Conservation (phyloP, 1,284 basidiomycete genomes). For the Filobasidium uniguttulatum region DNA sequence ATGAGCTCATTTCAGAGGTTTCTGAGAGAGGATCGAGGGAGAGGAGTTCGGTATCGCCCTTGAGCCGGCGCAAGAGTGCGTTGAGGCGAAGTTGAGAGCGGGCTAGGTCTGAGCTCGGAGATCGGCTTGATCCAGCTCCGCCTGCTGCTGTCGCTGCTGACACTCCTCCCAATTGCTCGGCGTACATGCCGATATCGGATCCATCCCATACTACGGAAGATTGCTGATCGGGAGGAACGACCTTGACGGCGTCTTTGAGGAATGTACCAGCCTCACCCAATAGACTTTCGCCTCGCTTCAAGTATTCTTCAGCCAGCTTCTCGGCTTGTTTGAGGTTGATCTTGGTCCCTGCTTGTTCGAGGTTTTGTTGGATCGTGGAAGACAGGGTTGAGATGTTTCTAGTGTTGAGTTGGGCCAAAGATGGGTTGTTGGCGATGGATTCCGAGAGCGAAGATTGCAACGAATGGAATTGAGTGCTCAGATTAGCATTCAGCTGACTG, state of each 20-base stretch:
- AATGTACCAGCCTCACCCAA: slow-evolving; percentile 54
- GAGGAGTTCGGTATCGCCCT: slow-evolving; percentile 60
- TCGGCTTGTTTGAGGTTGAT: slow-evolving; percentile 53
- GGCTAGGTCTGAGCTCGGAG: too few species aligned
- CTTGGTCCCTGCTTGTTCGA: slow-evolving; percentile 19
- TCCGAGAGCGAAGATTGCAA: slow-evolving; percentile 56
- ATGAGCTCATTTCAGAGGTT: too few species aligned
- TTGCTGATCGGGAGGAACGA: slow-evolving; percentile 61
- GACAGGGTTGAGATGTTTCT: slow-evolving; percentile 45
- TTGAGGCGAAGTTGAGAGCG: slow-evolving; percentile 45
- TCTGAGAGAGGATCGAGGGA: slow-evolving; percentile 52
- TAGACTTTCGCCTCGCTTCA: slow-evolving; percentile 59
- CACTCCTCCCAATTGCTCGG: not conserved
- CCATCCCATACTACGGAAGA: slow-evolving; percentile 53
- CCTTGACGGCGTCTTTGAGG: slow-evolving; percentile 69
- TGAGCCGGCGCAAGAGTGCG: slow-evolving; percentile 56
- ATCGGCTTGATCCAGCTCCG: slow-evolving; percentile 37
- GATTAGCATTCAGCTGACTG: slow-evolving; percentile 40
- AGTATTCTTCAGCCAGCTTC: slow-evolving; percentile 51
- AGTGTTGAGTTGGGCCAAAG: slow-evolving; percentile 17
- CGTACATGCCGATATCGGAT: slow-evolving; percentile 53
- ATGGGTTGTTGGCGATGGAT: slow-evolving; percentile 45
- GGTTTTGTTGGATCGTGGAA: slow-evolving; percentile 48
- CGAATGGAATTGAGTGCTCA: slow-evolving; percentile 40
- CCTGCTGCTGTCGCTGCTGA: slow-evolving; percentile 18